Evolutionary conservation across 2,329 filamentous ascomycete species (phyloP).

Genomic region (Epichloe sylvatica): DNA sequence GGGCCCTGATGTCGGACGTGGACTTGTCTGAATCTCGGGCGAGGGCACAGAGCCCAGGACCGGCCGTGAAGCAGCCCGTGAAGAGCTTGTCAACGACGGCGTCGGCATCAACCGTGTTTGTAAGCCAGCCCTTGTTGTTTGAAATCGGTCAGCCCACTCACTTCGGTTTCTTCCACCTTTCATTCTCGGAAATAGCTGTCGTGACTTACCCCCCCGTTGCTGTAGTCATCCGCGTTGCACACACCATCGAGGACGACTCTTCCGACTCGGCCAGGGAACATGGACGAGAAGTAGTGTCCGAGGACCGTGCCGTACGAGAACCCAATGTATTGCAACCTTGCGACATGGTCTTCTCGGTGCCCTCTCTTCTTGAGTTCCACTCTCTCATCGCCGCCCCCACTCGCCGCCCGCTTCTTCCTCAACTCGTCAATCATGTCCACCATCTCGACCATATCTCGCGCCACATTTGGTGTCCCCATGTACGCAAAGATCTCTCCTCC

Average conservation of each 20-base stretch:
- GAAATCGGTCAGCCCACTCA: too few species aligned
- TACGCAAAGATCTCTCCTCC: conserved; percentile 18
- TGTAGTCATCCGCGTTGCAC: conserved; percentile 23
- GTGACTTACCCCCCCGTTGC: conserved; percentile 15
- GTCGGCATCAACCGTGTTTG: conserved; percentile 25
- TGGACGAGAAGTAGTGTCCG: conserved; percentile 22
- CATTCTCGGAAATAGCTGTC: not conserved
- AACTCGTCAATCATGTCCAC: conserved; percentile 27
- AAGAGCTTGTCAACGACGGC: conserved; percentile 21
- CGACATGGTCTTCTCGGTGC: conserved; percentile 2
- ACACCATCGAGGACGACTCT: conserved; percentile 29
- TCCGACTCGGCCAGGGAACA: conserved; percentile 24
- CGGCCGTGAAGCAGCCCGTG: conserved; percentile 21
- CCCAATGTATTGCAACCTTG: conserved; percentile 32
- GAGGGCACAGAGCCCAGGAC: conserved; percentile 17
- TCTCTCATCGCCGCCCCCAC: not conserved
- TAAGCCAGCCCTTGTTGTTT: conserved; percentile 18
- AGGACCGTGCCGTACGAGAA: conserved; percentile 31
- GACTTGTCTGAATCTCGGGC: conserved; percentile 12
- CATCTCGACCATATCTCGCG: conserved; percentile 30
- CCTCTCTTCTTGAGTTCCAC: conserved; percentile 8
- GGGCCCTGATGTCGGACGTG: conserved; percentile 16
- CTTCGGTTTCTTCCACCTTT: not conserved
- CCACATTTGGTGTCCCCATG: conserved; percentile 25
- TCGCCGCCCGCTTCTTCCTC: conserved; percentile 7